Evolutionary conservation across 805 yeast species (phyloP).

Genomic region (Saccharomycopsis babjevae): DNA sequence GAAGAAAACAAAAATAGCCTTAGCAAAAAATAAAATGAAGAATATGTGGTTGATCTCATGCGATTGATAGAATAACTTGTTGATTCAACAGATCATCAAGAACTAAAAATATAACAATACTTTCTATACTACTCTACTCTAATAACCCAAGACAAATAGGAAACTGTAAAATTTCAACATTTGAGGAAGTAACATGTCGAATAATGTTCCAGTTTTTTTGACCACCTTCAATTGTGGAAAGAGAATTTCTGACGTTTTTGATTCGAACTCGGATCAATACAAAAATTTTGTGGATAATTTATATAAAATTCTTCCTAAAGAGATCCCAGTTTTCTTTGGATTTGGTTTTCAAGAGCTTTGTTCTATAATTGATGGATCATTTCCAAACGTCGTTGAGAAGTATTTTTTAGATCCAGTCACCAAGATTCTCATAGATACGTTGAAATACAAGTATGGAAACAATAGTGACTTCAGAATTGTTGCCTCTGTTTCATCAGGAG

Average conservation of each 20-base stretch:
- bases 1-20: no score
- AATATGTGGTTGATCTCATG: no score
- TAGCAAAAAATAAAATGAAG: no score
- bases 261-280: neutral
- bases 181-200: neutral
- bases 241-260: neutral
- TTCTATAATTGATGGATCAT: conserved; percentile 44
- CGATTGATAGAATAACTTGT: no score
- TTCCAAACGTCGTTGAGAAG: conserved; percentile 28
- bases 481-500: conserved; percentile 41
- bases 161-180: no score
- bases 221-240: conserved; percentile 5
- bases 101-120: no score
- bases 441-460: conserved; percentile 29
- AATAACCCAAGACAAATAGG: no score
- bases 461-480: conserved; percentile 32
- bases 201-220: conserved; percentile 19
- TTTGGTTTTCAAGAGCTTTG: conserved; percentile 63
- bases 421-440: conserved; percentile 26
- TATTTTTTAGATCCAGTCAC: conserved; percentile 29
- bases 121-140: no score
- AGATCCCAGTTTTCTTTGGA: conserved; percentile 22
- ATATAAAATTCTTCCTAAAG: neutral
- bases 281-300: neutral
- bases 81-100: no score